Base-by-base conservation (phyloP, 257 asterid species). In the Fraxinus pennsylvanica region DNA sequence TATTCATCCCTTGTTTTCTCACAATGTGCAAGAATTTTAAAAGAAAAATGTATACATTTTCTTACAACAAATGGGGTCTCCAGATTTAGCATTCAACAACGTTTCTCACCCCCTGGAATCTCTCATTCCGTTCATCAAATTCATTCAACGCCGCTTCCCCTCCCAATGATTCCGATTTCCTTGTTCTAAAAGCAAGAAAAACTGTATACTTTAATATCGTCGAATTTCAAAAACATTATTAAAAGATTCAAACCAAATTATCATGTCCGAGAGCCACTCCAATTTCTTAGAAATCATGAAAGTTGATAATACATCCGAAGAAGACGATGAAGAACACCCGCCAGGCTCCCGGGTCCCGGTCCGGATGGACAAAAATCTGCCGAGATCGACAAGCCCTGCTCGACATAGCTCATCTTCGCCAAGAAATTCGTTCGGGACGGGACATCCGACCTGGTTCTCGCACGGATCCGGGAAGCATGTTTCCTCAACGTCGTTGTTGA, bases 381-480 rank as follows among this genome's bases (percentile, higher is more conserved):
- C 74, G 13, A 84, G 69, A 43, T 78, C 91, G 57, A 74, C 72
- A 36, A 76, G 84, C 78, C 76, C 83, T 30, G 32, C 59, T 79
- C 86, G 90, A 27, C 59, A 74, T 78, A 86, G 87, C 81, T 66
- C 81, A 33, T 78, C 88, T 6, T 84, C 86, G 68, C 86, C 86
- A 7, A 73, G 73, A 38, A 67, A 38, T 79, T 80, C 89, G 10
- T 41, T 25, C 41, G 80, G 80, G 76, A 85, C 90, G 27, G 41
- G 76, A 27, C 30, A 86, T 13, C 84, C 79, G 22, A 77, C 85
- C 27, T 86, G 76, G 15, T 79, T 83, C n/a, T 74, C 86, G 22
- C 38, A 70, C 38, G 38, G 22, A 74, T 87, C 83, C 59, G 50
- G 71, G 47, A 82, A 87, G 71, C 82, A 84, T 43, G 76, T 47